Evolutionary conservation across 192 early-diverging fungal genomes (phyloP).

Genomic region (Umbelopsis isabellina): DNA sequence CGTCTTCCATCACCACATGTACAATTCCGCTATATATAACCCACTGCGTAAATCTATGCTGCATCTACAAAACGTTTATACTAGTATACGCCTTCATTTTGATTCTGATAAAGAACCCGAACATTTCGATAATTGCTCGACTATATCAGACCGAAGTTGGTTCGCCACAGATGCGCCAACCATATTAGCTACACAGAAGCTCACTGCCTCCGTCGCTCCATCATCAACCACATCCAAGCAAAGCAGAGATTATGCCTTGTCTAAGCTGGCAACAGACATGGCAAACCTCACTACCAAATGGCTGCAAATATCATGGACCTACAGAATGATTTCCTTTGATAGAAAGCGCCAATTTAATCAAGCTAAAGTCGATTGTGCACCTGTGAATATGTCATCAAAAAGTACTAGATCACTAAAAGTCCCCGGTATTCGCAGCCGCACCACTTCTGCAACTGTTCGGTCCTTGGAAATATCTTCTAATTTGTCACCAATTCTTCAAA

Average conservation of each 20-base stretch:
- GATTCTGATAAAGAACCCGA: background rate
- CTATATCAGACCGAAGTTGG: slow-evolving; percentile 14
- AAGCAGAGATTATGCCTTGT: slow-evolving; percentile 11
- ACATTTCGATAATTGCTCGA: background rate
- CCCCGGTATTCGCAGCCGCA: background rate
- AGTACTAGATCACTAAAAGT: background rate
- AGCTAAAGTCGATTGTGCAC: background rate
- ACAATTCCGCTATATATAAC: slow-evolving; percentile 40
- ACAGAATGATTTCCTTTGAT: slow-evolving; percentile 23
- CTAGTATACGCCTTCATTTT: slow-evolving; percentile 16
- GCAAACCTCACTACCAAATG: slow-evolving; percentile 17
- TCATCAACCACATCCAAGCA: background rate
- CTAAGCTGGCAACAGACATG: slow-evolving; percentile 22
- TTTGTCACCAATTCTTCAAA: background rate
- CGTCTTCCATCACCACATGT: slow-evolving; percentile 43
- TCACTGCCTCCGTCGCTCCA: background rate
- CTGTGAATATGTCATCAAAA: background rate
- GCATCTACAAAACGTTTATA: slow-evolving; percentile 35
- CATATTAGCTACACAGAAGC: background rate
- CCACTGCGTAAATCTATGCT: slow-evolving; percentile 41
- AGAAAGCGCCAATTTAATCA: slow-evolving; percentile 11
- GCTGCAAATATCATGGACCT: slow-evolving; percentile 24
- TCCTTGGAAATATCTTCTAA: slow-evolving; percentile 4
- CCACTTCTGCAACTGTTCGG: background rate
- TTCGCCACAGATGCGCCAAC: background rate